These are phyloP conservation scores for Aspergillus vadensis DNA, from an alignment of 2,329 filamentous ascomycete genomes.

Conservation along the genomic window DNA sequence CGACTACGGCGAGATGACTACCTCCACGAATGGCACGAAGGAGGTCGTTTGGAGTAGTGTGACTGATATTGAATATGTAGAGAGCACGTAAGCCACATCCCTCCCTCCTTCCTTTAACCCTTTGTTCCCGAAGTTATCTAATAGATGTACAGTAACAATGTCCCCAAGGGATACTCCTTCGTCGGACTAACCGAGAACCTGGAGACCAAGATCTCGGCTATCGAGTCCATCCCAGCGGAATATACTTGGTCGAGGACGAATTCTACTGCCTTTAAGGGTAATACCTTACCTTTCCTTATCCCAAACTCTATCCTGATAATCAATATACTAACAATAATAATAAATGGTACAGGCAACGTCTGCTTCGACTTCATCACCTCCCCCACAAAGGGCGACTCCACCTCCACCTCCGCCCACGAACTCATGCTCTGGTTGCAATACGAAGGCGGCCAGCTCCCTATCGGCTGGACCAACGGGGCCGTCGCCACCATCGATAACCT, in stretches of 20 bases:
- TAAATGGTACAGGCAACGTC: slow-evolving; percentile 32
- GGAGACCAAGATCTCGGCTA: slow-evolving; percentile 42
- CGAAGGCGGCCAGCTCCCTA: slow-evolving; percentile 49
- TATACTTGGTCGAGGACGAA: slow-evolving; percentile 47
- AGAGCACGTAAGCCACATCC: slow-evolving; percentile 14
- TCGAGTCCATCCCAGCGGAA: slow-evolving; percentile 43
- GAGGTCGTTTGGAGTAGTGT: slow-evolving; percentile 44
- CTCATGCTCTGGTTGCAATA: slow-evolving; percentile 52
- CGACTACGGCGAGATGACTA: slow-evolving; percentile 37
- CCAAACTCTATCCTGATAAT: background rate
- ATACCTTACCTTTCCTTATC: background rate
- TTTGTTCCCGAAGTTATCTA: no score
- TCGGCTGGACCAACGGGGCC: slow-evolving; percentile 42
- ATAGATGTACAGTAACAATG: slow-evolving; percentile 30
- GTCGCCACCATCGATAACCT: slow-evolving; percentile 40
- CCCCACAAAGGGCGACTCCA: slow-evolving; percentile 47
- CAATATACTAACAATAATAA: background rate
- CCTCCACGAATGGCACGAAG: slow-evolving; percentile 32
- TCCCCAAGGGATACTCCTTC: slow-evolving; percentile 50
- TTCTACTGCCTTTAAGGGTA: slow-evolving; percentile 45
- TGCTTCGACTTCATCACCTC: slow-evolving; percentile 51
- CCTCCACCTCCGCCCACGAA: slow-evolving; percentile 43
- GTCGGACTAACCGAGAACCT: slow-evolving; percentile 48
- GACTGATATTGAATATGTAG: slow-evolving; percentile 43
- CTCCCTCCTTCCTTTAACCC: background rate